A percentile compares a stretch with the other conserved stretches of the same genome.
phyloP scores from a whole-genome alignment of 2,329 filamentous ascomycete genomes.

The Orbilia blumenaviensis region DNA sequence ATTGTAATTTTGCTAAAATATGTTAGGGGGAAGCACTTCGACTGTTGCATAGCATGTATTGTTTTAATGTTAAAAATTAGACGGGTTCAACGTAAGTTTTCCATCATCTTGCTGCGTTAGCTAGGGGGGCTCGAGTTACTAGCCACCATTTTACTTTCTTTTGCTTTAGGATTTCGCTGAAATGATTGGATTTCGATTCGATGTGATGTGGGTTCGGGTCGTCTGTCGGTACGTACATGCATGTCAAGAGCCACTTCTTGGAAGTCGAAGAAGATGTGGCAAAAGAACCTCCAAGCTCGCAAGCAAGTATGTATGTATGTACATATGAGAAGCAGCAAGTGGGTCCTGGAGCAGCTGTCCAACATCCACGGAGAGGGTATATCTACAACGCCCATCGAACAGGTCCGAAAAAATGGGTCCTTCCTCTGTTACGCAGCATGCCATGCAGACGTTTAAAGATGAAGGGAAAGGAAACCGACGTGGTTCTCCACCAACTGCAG shows the following conservation, averaged over 20 bases:
- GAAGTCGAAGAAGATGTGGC: conserved; percentile 48
- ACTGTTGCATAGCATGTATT: too few species aligned
- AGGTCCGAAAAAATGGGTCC: conserved; percentile 8
- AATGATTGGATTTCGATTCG: conserved; percentile 20
- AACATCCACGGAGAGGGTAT: conserved; percentile 1
- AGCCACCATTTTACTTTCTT: conserved; percentile 28
- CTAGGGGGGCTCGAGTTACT: too few species aligned
- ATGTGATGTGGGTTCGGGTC: conserved; percentile 2
- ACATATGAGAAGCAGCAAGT: not conserved
- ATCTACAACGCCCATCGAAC: conserved; percentile 13
- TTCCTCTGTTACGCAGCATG: conserved; percentile 15
- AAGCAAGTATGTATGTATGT: too few species aligned
- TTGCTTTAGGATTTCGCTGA: not conserved
- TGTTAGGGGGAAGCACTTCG: not conserved
- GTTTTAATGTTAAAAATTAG: not conserved
- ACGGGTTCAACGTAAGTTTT: conserved; percentile 5
- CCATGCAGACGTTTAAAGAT: conserved; percentile 32
- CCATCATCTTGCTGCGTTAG: not conserved
- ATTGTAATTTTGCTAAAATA: conserved; percentile 42
- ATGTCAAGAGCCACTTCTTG: conserved; percentile 31
- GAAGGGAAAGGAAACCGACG: conserved; percentile 29
- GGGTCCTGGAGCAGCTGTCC: conserved; percentile 1
- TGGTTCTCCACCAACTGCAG: conserved; percentile 50
- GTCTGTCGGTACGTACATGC: conserved; percentile 3
- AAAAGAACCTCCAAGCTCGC: conserved; percentile 25